phyloP scores from a whole-genome alignment of 1,284 basidiomycete species.

The Kwoniella shivajii region DNA sequence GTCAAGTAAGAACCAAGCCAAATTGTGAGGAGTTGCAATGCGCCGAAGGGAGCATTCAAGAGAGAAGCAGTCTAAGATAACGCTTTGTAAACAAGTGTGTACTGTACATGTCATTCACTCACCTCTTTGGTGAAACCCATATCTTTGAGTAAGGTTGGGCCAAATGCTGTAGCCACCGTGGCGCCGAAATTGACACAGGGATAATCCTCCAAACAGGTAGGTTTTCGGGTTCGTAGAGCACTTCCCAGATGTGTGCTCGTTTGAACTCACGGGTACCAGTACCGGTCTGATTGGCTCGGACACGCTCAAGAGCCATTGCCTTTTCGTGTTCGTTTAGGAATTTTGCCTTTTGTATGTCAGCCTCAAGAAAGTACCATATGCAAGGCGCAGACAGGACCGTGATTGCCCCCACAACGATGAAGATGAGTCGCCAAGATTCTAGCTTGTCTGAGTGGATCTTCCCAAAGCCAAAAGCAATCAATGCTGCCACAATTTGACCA shows the following conservation, averaged over 20 bases:
- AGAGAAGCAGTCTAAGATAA: conserved; percentile 46
- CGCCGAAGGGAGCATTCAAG: conserved; percentile 55
- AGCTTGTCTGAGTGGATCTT: conserved; percentile 42
- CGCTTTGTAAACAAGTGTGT: conserved; percentile 28
- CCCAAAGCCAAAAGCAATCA: conserved; percentile 45
- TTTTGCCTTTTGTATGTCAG: conserved; percentile 44
- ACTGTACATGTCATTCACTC: conserved; percentile 20
- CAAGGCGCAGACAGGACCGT: conserved; percentile 49
- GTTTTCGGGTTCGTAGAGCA: conserved; percentile 50
- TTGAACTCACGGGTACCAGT: conserved; percentile 49
- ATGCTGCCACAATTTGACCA: conserved; percentile 44
- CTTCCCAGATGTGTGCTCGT: conserved; percentile 48
- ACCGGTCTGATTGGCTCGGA: conserved; percentile 54
- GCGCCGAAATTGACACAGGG: conserved; percentile 49
- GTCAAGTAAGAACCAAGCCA: conserved; percentile 39
- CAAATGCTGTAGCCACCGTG: conserved; percentile 40
- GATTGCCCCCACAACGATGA: conserved; percentile 43
- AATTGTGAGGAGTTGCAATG: conserved; percentile 46
- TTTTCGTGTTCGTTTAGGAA: conserved; percentile 52
- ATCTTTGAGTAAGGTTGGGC: conserved; percentile 12
- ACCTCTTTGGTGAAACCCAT: conserved; percentile 8
- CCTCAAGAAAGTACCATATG: conserved; percentile 45
- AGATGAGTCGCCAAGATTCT: conserved; percentile 52
- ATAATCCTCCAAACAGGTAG: conserved; percentile 47
- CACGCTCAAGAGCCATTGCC: conserved; percentile 51